phyloP scores from a whole-genome alignment of 257 asterid species.

The Nicotiana sylvestris region DNA sequence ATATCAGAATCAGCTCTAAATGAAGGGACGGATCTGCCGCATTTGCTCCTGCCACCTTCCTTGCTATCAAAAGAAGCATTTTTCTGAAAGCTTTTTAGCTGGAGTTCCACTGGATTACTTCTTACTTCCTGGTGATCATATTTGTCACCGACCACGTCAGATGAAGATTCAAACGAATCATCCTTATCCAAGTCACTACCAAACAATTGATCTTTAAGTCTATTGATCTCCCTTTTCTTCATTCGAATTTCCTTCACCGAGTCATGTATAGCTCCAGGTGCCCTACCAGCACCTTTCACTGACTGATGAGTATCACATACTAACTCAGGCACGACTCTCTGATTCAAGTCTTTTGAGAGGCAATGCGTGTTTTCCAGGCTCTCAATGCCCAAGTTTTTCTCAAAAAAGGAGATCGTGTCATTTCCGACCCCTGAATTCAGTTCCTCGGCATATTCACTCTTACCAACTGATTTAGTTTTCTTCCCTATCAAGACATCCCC shows the following conservation, averaged over 20 bases:
- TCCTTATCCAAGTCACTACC: constrained; percentile 20
- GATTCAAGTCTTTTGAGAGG: constrained; percentile 26
- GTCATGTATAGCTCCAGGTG: constrained; percentile 18
- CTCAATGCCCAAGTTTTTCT: constrained; percentile 36
- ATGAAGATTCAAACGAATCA: constrained; percentile 14
- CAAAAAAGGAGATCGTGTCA: constrained; percentile 18
- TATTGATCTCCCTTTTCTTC: constrained; percentile 34
- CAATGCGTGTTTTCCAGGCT: constrained; percentile 28
- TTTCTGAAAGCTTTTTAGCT: constrained; percentile 9
- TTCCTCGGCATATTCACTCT: constrained; percentile 31
- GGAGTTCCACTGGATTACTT: constrained; percentile 17
- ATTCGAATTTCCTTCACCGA: constrained; percentile 30
- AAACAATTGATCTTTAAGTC: constrained; percentile 28
- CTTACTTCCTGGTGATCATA: constrained; percentile 18
- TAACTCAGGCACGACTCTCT: constrained; percentile 29
- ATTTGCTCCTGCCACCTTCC: constrained; percentile 15
- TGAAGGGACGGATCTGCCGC: neutral
- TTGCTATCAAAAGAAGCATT: constrained; percentile 10
- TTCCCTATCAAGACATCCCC: constrained; percentile 32
- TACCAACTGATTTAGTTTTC: constrained; percentile 36
- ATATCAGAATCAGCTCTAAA: constrained; percentile 14
- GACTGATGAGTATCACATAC: constrained; percentile 21
- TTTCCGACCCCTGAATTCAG: constrained; percentile 27
- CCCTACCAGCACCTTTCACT: constrained; percentile 19
- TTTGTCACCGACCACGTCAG: constrained; percentile 17